Conservation (phyloP, 2,329 filamentous ascomycete species). For the Ophiostoma piceae region DNA sequence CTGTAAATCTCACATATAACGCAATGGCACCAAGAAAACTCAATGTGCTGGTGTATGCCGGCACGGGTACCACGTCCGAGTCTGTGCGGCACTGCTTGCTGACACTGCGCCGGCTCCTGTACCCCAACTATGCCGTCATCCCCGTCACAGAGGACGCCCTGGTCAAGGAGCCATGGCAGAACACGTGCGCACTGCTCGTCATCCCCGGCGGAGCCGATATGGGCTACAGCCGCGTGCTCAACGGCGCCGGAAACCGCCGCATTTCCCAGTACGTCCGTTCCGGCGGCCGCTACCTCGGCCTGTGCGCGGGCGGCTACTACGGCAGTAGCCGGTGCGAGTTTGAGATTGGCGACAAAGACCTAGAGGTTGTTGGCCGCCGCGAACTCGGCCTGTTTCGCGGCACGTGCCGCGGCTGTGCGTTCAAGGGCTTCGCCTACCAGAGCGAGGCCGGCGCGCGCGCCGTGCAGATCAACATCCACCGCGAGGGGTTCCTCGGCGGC, state of each 20-base stretch:
- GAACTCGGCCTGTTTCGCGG: slow-evolving; percentile 89
- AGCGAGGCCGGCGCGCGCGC: slow-evolving; percentile 80
- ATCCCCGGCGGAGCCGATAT: slow-evolving; percentile 92
- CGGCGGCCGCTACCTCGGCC: slow-evolving; percentile 80
- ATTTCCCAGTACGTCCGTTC: slow-evolving; percentile 81
- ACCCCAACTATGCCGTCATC: slow-evolving; percentile 88
- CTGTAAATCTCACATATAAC: background rate
- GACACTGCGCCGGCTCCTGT: slow-evolving; percentile 77
- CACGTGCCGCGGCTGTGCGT: slow-evolving; percentile 77
- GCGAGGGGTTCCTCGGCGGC: slow-evolving; percentile 47
- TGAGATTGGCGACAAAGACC: slow-evolving; percentile 71
- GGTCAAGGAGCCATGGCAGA: slow-evolving; percentile 84
- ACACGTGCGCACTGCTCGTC: slow-evolving; percentile 81
- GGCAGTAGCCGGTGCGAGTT: slow-evolving; percentile 79
- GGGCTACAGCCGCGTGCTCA: slow-evolving; percentile 80
- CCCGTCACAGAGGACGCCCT: slow-evolving; percentile 72
- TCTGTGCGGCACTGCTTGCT: slow-evolving; percentile 87
- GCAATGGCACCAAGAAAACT: slow-evolving; percentile 64
- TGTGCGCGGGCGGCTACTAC: slow-evolving; percentile 95
- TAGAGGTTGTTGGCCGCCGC: slow-evolving; percentile 80
- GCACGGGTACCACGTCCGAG: slow-evolving; percentile 77
- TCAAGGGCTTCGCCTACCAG: slow-evolving; percentile 82
- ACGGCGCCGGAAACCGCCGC: slow-evolving; percentile 78
- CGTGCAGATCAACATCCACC: slow-evolving; percentile 59
- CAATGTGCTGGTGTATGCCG: slow-evolving; percentile 88